phyloP scores from a whole-genome alignment of 768 basidiomycete genomes.

The Termitomyces eurrhizus region DNA sequence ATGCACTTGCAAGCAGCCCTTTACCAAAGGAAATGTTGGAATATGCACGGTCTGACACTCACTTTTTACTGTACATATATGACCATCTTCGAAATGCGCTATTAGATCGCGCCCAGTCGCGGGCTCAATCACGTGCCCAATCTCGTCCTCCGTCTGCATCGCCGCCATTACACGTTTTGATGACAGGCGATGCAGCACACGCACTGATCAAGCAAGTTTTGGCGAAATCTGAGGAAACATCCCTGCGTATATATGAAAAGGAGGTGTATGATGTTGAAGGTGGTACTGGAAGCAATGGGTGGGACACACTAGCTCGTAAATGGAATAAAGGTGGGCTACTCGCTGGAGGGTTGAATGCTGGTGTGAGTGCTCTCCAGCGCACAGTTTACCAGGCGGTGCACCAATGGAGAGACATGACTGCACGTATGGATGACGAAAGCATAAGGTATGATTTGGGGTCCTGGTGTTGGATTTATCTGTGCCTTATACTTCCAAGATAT shows the following conservation, averaged over 20 bases:
- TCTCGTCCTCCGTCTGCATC: conserved; percentile 25
- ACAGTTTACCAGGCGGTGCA: conserved; percentile 72
- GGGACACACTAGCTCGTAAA: conserved; percentile 73
- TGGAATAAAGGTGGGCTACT: conserved; percentile 70
- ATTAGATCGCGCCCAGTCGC: conserved; percentile 57
- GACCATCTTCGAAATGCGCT: conserved; percentile 87
- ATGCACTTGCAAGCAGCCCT: conserved; percentile 40
- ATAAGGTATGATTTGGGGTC: conserved; percentile 42
- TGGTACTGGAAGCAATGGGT: conserved; percentile 68
- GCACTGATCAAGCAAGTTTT: conserved; percentile 60
- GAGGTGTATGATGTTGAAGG: conserved; percentile 65
- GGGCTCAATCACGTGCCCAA: conserved; percentile 34
- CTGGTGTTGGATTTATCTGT: neutral
- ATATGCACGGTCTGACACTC: conserved; percentile 96
- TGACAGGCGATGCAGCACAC: conserved; percentile 23
- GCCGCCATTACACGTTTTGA: conserved; percentile 22
- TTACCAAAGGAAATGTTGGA: conserved; percentile 83
- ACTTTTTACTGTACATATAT: conserved; percentile 90
- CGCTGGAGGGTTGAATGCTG: conserved; percentile 30
- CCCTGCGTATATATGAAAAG: conserved; percentile 64
- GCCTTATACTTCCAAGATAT: conserved; percentile 41
- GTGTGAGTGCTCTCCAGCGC: conserved; percentile 41
- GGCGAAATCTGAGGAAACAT: conserved; percentile 71
- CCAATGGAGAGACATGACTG: conserved; percentile 76
- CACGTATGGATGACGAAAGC: conserved; percentile 86